These are phyloP conservation scores for Solanum chiquidenum DNA, from an alignment of 257 asterid species.

Conservation along the genomic window DNA sequence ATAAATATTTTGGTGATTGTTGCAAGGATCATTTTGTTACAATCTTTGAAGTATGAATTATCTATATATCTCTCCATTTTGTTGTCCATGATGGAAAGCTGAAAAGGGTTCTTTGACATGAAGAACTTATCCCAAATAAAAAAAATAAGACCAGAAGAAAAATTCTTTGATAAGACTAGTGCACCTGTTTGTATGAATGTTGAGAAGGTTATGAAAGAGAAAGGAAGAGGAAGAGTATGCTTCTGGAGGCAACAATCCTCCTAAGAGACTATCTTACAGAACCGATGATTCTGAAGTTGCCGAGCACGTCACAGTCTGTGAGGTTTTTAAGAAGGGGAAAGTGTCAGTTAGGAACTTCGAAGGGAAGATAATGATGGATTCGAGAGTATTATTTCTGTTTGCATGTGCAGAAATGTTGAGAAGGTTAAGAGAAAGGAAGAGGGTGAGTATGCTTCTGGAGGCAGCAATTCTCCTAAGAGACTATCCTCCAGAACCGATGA, in stretches of 20 bases:
- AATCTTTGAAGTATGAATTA: neutral
- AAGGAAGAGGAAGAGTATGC: slow-evolving; percentile 39
- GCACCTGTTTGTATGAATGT: slow-evolving; percentile 24
- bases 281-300: slow-evolving; percentile 37
- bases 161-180: neutral
- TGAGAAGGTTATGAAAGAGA: slow-evolving; percentile 33
- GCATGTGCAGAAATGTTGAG: slow-evolving; percentile 37
- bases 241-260: slow-evolving; percentile 50
- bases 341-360: slow-evolving; percentile 78
- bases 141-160: neutral
- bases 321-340: slow-evolving; percentile 77
- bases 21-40: neutral
- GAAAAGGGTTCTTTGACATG: neutral
- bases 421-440: slow-evolving; percentile 37
- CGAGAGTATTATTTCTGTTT: slow-evolving; percentile 43
- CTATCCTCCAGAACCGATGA: slow-evolving; percentile 17
- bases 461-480: slow-evolving; percentile 46
- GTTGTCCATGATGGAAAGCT: neutral
- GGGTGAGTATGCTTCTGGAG: slow-evolving; percentile 38
- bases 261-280: slow-evolving; percentile 32
- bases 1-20: neutral
- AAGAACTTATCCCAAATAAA: neutral
- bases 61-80: neutral
- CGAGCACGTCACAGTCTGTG: slow-evolving; percentile 8
- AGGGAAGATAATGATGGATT: slow-evolving; percentile 47